Evolutionary conservation across 2,329 filamentous ascomycete species (phyloP), one percentile per base, ranked within the genome.

Genomic region (Chaetomiaceae sp.): DNA sequence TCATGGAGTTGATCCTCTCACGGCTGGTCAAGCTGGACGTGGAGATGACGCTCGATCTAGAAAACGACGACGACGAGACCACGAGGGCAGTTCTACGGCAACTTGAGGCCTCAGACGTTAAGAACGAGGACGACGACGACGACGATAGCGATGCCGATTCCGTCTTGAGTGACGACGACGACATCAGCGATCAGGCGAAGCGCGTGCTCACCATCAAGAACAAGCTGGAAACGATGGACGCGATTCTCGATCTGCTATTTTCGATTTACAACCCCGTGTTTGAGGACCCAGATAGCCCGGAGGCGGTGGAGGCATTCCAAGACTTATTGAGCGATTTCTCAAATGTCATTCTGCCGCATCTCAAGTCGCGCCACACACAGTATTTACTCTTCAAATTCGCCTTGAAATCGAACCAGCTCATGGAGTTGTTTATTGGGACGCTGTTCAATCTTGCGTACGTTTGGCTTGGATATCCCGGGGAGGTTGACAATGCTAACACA

Each of bases 331-430:
- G 85, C 44, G 90, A 95, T 66, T 99, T 99, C 65, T 82, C 86
- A 56, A 87, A 82, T 66, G 89, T 90, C 64, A 90, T 99, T 54
- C 79, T 99, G 27, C 90, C 91, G 58, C 57, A 61, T 45, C 58
- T 62, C 21, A 64, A 90, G 61, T 95, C 90, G 21, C 85, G 94
- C 30, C 92, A 97, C 68, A 90, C 90, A 0, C 94, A 99, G 65
- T 99, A 97, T 63, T 81, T 99, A 43, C 79, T 97, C 46, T 99
- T 99, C 71, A 92, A 96, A 71, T 96, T 95, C 67, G 88, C 89
- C 14, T 92, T 99, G 69, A 81, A 81, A 53, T 88, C 89, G 8
- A 84, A 87, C 27, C 78, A 81, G 40, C 81, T 96, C 43, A 86
- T 89, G 53, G 89, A 94, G 64, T 81, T 85, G 44, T 97, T 97